phyloP scores from a whole-genome alignment of 306 rosid species.

The Luffa aegyptiaca region DNA sequence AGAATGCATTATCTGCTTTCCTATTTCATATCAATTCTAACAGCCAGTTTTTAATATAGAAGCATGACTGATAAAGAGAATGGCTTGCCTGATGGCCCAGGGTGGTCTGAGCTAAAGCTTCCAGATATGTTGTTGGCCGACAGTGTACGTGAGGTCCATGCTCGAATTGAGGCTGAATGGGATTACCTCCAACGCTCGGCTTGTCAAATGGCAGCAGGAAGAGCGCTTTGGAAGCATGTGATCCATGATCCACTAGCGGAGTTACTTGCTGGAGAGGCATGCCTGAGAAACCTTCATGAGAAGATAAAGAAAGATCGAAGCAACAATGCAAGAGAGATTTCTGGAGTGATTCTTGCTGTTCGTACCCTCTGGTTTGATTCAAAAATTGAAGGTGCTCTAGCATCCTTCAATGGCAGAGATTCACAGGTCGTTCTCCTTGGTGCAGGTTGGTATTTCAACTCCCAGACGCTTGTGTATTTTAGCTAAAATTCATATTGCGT shows the following conservation, averaged over 20 bases:
- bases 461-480: slow-evolving; percentile 5
- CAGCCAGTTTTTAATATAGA: slow-evolving; percentile 13
- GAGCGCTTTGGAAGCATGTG: slow-evolving; percentile 93
- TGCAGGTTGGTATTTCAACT: slow-evolving; percentile 53
- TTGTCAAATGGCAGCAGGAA: slow-evolving; percentile 89
- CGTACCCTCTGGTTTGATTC: slow-evolving; percentile 93
- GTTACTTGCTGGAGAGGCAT: slow-evolving; percentile 74
- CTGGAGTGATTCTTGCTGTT: slow-evolving; percentile 91
- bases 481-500: not conserved
- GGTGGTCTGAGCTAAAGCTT: slow-evolving; percentile 66
- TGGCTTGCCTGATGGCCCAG: slow-evolving; percentile 30
- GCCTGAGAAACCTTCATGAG: slow-evolving; percentile 68
- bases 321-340: slow-evolving; percentile 73
- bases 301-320: slow-evolving; percentile 67
- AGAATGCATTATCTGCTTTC: slow-evolving; percentile 43
- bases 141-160: slow-evolving; percentile 50
- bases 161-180: slow-evolving; percentile 71
- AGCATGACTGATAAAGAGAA: slow-evolving; percentile 59
- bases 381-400: slow-evolving; percentile 51
- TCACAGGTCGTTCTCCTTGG: slow-evolving; percentile 93
- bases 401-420: slow-evolving; percentile 36
- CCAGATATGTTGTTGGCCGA: slow-evolving; percentile 56
- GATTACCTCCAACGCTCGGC: slow-evolving; percentile 69
- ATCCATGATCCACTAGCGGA: slow-evolving; percentile 72
- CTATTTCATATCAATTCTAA: slow-evolving; percentile 20